Evolutionary conservation across 495 filamentous ascomycete genomes (phyloP).

Genomic region (Daldinia childiae): DNA sequence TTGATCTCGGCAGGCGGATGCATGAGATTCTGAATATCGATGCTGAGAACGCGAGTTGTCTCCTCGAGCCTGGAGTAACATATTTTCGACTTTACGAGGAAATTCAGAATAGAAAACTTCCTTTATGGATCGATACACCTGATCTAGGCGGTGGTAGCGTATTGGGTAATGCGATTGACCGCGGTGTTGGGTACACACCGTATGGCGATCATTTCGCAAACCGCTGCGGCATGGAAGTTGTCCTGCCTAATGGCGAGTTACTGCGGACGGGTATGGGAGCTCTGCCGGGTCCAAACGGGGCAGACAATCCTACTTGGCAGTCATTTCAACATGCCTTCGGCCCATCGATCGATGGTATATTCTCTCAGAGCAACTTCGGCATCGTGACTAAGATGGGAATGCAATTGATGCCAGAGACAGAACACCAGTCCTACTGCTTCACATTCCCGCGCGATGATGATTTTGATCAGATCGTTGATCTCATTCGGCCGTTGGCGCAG

Average conservation of each 20-base stretch:
- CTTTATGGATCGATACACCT: constrained; percentile 63
- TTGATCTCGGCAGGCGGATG: constrained; percentile 67
- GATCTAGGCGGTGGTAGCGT: constrained; percentile 67
- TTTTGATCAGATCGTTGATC: constrained; percentile 60
- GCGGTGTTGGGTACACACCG: constrained; percentile 66
- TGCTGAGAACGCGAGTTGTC: constrained; percentile 58
- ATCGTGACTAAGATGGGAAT: constrained; percentile 70
- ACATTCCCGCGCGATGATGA: constrained; percentile 63
- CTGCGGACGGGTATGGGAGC: constrained; percentile 69
- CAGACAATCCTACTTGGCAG: constrained; percentile 58
- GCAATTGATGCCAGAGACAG: constrained; percentile 61
- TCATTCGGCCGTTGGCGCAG: constrained; percentile 60
- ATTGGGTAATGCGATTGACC: constrained; percentile 65
- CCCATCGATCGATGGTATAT: constrained; percentile 65
- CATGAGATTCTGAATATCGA: constrained; percentile 64
- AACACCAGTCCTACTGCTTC: constrained; percentile 62
- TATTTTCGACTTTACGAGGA: constrained; percentile 64
- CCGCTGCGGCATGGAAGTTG: constrained; percentile 66
- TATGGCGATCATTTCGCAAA: constrained; percentile 63
- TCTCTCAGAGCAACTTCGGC: constrained; percentile 65
- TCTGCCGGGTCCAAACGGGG: constrained; percentile 52
- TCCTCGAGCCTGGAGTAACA: constrained; percentile 69
- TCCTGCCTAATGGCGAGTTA: constrained; percentile 64
- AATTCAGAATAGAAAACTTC: constrained; percentile 53
- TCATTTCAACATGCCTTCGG: constrained; percentile 66